A percentile compares a stretch with the other conserved stretches of the same genome.
These are phyloP conservation scores for Mycena rosella DNA, from an alignment of 768 basidiomycete species.

Conservation along the genomic window DNA sequence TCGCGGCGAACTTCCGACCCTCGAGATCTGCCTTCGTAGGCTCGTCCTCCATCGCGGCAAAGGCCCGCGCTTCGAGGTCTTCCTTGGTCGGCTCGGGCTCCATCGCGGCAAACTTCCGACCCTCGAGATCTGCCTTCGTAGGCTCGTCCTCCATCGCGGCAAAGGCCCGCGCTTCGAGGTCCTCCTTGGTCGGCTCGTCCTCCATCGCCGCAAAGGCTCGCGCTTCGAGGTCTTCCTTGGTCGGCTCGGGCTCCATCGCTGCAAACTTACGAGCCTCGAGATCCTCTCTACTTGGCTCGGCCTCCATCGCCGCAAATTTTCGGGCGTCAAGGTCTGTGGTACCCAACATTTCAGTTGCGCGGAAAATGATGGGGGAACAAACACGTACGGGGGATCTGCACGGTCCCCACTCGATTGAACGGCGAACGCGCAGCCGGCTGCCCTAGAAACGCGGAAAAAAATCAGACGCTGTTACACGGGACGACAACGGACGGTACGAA, in stretches of 20 bases:
- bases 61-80: conserved; percentile 1
- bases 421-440: background rate
- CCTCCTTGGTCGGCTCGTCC: background rate
- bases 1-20: background rate
- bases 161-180: background rate
- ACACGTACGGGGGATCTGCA: background rate
- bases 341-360: background rate
- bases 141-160: background rate
- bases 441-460: background rate
- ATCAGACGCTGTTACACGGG: background rate
- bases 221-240: background rate
- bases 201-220: background rate
- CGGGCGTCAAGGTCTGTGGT: background rate
- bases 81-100: no score
- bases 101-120: background rate
- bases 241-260: background rate
- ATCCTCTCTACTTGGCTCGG: background rate
- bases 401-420: background rate
- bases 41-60: background rate
- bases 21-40: background rate
- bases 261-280: background rate
- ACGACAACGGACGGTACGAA: background rate
- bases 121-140: background rate
- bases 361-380: background rate
- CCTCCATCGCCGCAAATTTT: background rate